A percentile compares a stretch with the other conserved stretches of the same genome.
Evolutionary conservation across 768 basidiomycete species (phyloP).

Genomic region (Rubroboletus pulcherrimus): DNA sequence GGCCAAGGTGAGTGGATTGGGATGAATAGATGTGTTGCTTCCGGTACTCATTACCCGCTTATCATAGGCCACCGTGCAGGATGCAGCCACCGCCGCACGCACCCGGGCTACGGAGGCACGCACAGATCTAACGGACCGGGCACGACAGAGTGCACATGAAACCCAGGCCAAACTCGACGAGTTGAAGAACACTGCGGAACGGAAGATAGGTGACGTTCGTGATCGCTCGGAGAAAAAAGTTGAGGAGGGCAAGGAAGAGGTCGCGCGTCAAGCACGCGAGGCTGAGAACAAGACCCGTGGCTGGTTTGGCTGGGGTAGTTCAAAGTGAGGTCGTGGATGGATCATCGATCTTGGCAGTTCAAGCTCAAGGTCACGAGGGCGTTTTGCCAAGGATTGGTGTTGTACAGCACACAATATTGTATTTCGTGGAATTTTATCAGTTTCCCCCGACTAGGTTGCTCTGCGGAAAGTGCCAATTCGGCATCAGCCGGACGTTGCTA

Average conservation of each 20-base stretch:
- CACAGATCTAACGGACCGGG: conserved; percentile 23
- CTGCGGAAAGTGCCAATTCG: not conserved
- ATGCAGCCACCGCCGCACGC: conserved; percentile 9
- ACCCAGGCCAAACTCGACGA: conserved; percentile 23
- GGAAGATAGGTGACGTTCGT: conserved; percentile 22
- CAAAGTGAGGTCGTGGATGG: conserved; percentile 17
- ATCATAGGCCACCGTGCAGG: conserved; percentile 22
- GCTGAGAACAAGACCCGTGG: conserved; percentile 29
- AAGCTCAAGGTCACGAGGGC: not conserved
- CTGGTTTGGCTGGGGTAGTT: conserved; percentile 40
- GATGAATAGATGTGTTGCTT: not conserved
- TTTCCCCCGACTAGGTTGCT: not conserved
- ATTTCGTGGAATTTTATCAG: not conserved
- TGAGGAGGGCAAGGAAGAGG: conserved; percentile 30
- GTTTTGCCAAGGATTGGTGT: not conserved
- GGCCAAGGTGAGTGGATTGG: conserved; percentile 28
- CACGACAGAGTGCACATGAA: conserved; percentile 24
- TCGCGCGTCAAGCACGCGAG: conserved; percentile 18
- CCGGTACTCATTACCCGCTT: not conserved
- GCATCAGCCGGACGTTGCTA: not conserved
- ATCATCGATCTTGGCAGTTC: not conserved
- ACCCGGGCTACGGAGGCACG: conserved; percentile 21
- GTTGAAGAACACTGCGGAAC: conserved; percentile 26
- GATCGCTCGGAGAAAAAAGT: conserved; percentile 25
- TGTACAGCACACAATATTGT: not conserved